Conservation (phyloP, 345 rosid genomes). For the Citrus glauca region DNA sequence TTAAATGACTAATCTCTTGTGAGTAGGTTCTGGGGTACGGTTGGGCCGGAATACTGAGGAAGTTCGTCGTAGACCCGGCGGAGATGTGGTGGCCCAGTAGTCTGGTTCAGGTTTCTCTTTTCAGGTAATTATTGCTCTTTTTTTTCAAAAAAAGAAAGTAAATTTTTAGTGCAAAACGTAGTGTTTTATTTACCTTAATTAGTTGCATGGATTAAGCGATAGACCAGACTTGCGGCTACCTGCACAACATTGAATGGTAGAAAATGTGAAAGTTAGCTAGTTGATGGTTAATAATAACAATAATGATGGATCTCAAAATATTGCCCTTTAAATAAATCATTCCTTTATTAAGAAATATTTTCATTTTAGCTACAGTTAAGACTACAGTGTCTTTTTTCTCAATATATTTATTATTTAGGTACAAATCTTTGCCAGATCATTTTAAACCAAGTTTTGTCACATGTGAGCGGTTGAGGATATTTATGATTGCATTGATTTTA, state of each 20-base stretch:
- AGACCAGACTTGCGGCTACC: no score
- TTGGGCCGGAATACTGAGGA: slow-evolving; percentile 68
- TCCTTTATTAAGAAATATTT: neutral
- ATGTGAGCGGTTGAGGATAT: no score
- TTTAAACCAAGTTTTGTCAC: no score
- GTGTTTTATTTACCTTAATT: no score
- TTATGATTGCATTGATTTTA: no score
- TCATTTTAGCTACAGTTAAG: neutral
- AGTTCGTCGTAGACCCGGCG: slow-evolving; percentile 58
- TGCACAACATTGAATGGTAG: neutral
- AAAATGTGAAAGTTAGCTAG: neutral
- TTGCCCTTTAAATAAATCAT: neutral
- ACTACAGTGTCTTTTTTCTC: no score
- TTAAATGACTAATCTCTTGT: neutral
- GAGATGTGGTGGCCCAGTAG: slow-evolving; percentile 75
- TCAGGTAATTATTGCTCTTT: slow-evolving; percentile 32
- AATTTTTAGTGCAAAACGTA: no score
- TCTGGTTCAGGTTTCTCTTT: slow-evolving; percentile 60
- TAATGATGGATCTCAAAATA: neutral
- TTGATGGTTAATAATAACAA: no score
- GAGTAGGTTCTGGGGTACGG: slow-evolving; percentile 60
- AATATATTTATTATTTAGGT: no score
- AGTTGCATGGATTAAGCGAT: neutral
- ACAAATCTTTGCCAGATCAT: no score
- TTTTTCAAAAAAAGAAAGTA: no score